phyloP scores from a whole-genome alignment of 169 alveolate species.

The Cytauxzoon felis region DNA sequence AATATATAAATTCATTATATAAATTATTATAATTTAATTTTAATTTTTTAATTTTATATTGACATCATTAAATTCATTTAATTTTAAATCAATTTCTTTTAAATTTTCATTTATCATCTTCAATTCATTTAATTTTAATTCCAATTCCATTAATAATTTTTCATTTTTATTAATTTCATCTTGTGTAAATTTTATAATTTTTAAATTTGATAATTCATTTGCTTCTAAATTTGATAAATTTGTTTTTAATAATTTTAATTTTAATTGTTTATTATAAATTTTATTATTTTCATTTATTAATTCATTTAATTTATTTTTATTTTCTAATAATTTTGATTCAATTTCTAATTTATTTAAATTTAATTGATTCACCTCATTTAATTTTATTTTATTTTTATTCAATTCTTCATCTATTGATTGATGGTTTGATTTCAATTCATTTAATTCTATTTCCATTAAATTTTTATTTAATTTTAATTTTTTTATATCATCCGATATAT shows the following conservation, averaged over 20 bases:
- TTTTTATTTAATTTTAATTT: conserved; percentile 64
- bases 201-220: conserved; percentile 59
- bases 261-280: conserved; percentile 53
- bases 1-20: no score
- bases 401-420: conserved; percentile 36
- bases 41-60: neutral
- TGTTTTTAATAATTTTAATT: conserved; percentile 69
- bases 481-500: conserved; percentile 58
- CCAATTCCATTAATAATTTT: neutral
- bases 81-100: neutral
- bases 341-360: no score
- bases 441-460: conserved; percentile 45
- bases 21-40: no score
- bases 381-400: no score
- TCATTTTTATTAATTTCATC: conserved; percentile 28
- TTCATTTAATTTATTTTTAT: conserved; percentile 17
- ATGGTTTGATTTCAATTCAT: conserved; percentile 63
- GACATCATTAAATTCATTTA: neutral
- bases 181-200: conserved; percentile 49
- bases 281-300: conserved; percentile 32
- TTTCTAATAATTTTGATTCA: conserved; percentile 20
- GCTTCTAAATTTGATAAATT: conserved; percentile 48
- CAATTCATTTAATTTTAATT: neutral
- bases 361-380: no score
- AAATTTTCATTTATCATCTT: neutral